Base-by-base conservation (phyloP, 352 stramenopile species). In the Phytophthora agathidicida region DNA sequence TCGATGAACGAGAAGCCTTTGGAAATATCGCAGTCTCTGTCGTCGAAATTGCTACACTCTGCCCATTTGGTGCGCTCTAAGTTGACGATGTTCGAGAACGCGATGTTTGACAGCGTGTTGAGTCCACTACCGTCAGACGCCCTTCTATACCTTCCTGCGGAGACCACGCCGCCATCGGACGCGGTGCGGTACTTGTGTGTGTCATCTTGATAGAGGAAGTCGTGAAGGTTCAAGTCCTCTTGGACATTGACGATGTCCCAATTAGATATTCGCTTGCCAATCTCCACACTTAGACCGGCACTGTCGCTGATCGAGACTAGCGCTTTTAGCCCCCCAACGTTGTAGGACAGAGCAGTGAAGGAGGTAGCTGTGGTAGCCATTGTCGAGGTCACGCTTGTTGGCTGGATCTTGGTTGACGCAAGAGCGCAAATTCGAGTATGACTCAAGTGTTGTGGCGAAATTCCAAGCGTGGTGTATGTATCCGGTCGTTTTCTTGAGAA, bases 1-100 rank as follows among this genome's bases (percentile, higher is more conserved):
- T 76, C 56, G 47, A 71, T 31, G 41, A 60, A 68, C 11, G 66
- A 76, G 52, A 80, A 80, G 27, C 71, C 71, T 49, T 80, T 80
- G 20, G 71, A 67, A 6, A 67, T 71, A 13, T 73, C 41, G 55
- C 71, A 80, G 62, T 80, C 71, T 31, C 57, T 54, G n/a, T 62
- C 33, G n/a, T 39, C 33, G 33, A 20, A 22, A 16, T 6, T 39
- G 33, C 33, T 23, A 16, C 33, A 39, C 27, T 42, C 64, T 27
- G 10, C 56, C 71, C 71, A 76, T 46, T 80, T 74, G 55, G 68
- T 49, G 24, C 71, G 71, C 17, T 71, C 62, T 14, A 75, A 24
- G 37, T 58, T 55, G 56, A 56, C 8, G 75, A n/a, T 47, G 33
- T 60, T 66, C 20, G 36, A 65, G 47, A 80, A 80, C 2, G 58